A percentile compares a stretch with the other conserved stretches of the same genome.
Conservation (phyloP, 176 grass and related monocot species). For the Aegilops speltoides region DNA sequence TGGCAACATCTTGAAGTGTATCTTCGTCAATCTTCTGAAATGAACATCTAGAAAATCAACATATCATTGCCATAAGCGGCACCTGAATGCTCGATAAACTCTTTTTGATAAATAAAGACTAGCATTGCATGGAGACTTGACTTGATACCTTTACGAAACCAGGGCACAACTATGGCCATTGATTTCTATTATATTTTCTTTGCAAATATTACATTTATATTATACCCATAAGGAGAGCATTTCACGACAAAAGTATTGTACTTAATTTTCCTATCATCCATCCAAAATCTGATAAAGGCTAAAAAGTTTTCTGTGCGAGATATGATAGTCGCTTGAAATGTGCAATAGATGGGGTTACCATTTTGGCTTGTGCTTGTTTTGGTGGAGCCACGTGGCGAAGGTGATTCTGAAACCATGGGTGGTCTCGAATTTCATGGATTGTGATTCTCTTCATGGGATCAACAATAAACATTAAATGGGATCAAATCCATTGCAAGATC, state of each 20-base stretch:
- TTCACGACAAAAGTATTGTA: not conserved
- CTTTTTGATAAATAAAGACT: not conserved
- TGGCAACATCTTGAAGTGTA: constrained; percentile 68
- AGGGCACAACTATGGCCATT: not conserved
- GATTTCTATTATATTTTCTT: constrained; percentile 7
- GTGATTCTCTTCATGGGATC: constrained; percentile 95
- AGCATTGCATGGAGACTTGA: constrained; percentile 10
- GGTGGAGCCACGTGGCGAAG: constrained; percentile 85
- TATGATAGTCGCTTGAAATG: not conserved
- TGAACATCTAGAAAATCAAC: constrained; percentile 24
- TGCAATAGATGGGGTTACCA: constrained; percentile 39
- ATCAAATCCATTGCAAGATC: constrained; percentile 82
- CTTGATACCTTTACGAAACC: not conserved
- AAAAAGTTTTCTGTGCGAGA: not conserved
- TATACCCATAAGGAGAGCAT: not conserved
- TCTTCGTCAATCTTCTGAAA: constrained; percentile 86
- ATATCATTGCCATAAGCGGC: not conserved
- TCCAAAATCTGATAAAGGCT: not conserved
- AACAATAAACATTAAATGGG: constrained; percentile 84
- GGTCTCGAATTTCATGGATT: constrained; percentile 84
- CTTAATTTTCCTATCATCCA: not conserved
- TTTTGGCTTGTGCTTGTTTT: constrained; percentile 78
- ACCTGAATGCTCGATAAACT: not conserved
- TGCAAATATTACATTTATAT: not conserved
- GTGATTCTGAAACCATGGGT: constrained; percentile 70